Evolutionary conservation across 108 stramenopile species (phyloP), one percentile per base, ranked within the genome.

Genomic region (Skeletonema potamos): DNA sequence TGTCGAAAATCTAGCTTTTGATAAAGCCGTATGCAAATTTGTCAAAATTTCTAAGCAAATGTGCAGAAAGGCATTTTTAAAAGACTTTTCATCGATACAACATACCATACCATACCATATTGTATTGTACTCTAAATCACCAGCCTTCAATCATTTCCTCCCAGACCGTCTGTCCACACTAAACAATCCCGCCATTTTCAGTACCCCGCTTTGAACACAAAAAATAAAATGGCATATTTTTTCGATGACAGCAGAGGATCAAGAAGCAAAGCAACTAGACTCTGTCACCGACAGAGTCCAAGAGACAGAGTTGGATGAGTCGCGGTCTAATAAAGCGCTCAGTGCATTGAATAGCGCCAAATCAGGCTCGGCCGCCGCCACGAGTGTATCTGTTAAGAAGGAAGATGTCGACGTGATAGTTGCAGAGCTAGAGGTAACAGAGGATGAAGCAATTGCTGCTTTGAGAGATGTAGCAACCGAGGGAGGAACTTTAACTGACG

Each of bases 191-290:
- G n/a, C n/a, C n/a, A n/a, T n/a, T n/a, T n/a, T n/a, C n/a, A n/a
- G n/a, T n/a, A n/a, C n/a, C n/a, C n/a, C n/a, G n/a, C n/a, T n/a
- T n/a, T n/a, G n/a, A n/a, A n/a, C n/a, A n/a, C n/a, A n/a, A n/a
- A n/a, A n/a, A n/a, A n/a, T n/a, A n/a, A n/a, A n/a, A n/a, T n/a
- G n/a, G n/a, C n/a, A 34, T 34, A 6, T 34, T 6, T 34, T 7
- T 34, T 44, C 61, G 22, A 84, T 84, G 84, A 72, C 84, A 20
- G 76, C 86, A 27, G 88, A 62, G 71, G 82, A 85, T n/a, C n/a
- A n/a, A 46, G 88, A 93, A 73, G 92, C 92, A 20, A 87, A 89
- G 43, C 92, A 93, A 63, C 76, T 93, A 15, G 92, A 93, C 58
- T 90, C 89, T 36, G 89, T 93, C 28, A 93, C 89, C 3, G 89